Percentiles rank a stretch among this genome's conserved stretches.
phyloP scores from a whole-genome alignment of 345 rosid genomes.

The Eucalyptus pauciflora region DNA sequence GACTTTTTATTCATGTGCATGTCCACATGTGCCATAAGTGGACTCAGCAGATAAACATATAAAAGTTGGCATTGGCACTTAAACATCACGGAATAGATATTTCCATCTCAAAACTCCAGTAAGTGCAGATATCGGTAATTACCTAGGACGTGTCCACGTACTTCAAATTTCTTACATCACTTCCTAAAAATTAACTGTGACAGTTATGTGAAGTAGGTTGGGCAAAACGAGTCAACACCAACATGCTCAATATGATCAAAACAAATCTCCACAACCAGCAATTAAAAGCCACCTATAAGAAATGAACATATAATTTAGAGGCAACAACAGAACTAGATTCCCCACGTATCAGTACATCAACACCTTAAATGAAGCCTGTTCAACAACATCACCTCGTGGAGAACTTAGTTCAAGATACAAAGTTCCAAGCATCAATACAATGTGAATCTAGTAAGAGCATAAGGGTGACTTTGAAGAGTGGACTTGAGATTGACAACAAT shows the following conservation, averaged over 20 bases:
- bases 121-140: neutral
- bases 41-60: neutral
- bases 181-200: neutral
- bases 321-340: neutral
- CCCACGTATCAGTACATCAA: neutral
- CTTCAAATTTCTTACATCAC: neutral
- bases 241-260: neutral
- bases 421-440: neutral
- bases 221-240: neutral
- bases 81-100: neutral
- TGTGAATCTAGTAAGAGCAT: neutral
- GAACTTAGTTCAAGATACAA: neutral
- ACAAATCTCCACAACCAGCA: neutral
- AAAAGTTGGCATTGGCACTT: neutral
- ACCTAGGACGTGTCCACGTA: neutral
- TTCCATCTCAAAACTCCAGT: neutral
- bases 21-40: neutral
- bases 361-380: neutral
- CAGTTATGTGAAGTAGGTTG: neutral
- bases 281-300: neutral
- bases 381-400: neutral
- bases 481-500: neutral
- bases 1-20: neutral
- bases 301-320: neutral
- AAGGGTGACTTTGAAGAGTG: neutral